A percentile compares a stretch with the other conserved stretches of the same genome.
Evolutionary conservation across 2,329 filamentous ascomycete genomes (phyloP).

Genomic region (Neonectria ditissima): DNA sequence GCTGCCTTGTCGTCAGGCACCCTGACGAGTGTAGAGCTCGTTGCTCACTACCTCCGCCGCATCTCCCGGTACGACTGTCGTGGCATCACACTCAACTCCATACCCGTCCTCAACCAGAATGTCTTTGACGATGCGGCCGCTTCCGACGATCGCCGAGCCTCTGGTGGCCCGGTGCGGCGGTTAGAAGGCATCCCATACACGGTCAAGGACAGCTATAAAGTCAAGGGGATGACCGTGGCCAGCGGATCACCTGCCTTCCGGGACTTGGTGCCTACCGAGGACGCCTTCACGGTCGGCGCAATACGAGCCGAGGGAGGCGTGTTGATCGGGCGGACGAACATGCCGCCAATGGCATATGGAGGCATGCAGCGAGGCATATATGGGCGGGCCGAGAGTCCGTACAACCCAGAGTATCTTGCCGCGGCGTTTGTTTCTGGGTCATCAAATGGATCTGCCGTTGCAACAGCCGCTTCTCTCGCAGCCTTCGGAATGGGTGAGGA

Average conservation of each 20-base stretch:
- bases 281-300: conserved; percentile 62
- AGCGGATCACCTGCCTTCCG: conserved; percentile 67
- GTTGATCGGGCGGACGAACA: conserved; percentile 63
- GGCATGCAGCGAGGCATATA: conserved; percentile 69
- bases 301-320: conserved; percentile 54
- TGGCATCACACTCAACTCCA: conserved; percentile 42
- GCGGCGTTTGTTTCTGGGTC: conserved; percentile 69
- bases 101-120: conserved; percentile 41
- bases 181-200: conserved; percentile 69
- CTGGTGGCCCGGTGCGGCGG: conserved; percentile 28
- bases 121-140: conserved; percentile 46
- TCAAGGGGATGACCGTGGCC: conserved; percentile 64
- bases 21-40: conserved; percentile 45
- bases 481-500: conserved; percentile 67
- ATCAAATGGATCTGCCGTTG: conserved; percentile 66
- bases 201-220: conserved; percentile 69
- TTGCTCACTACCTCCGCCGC: conserved; percentile 42
- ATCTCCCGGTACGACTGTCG: conserved; percentile 44
- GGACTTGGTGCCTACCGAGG: conserved; percentile 61
- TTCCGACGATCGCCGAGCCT: conserved; percentile 44
- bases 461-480: conserved; percentile 62
- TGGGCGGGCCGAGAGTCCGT: conserved; percentile 67
- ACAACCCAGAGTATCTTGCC: conserved; percentile 64
- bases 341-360: conserved; percentile 69
- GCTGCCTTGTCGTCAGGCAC: conserved; percentile 28